These are phyloP conservation scores for Aspergillus ochraceoroseus DNA, from an alignment of 2,329 filamentous ascomycete genomes.

Conservation along the genomic window DNA sequence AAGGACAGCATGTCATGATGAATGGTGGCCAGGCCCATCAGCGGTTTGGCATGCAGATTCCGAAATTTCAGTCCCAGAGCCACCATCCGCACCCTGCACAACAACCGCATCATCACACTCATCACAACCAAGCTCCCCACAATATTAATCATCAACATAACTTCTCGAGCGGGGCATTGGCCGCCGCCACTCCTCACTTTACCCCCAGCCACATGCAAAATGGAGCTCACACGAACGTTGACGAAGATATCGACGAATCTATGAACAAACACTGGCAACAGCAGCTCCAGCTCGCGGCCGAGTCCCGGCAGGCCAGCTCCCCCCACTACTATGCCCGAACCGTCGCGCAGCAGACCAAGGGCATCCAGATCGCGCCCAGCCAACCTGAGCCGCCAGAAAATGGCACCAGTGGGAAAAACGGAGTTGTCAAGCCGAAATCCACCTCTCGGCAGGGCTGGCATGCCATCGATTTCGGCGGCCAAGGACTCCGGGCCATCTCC, in stretches of 20 bases:
- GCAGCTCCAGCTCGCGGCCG: slow-evolving; percentile 75
- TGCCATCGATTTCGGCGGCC: slow-evolving; percentile 91
- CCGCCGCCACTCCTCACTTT: slow-evolving; percentile 53
- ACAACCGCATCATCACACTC: slow-evolving; percentile 42
- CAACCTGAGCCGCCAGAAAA: slow-evolving; percentile 47
- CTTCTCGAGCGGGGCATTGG: slow-evolving; percentile 46
- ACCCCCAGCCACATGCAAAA: slow-evolving; percentile 57
- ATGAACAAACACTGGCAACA: slow-evolving; percentile 75
- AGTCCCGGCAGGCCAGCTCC: slow-evolving; percentile 64
- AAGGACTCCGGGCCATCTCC: slow-evolving; percentile 79
- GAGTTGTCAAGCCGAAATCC: slow-evolving; percentile 58
- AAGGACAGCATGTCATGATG: slow-evolving; percentile 49
- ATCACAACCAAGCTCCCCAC: slow-evolving; percentile 43
- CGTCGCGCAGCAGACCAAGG: slow-evolving; percentile 46
- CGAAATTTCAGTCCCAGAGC: slow-evolving; percentile 45
- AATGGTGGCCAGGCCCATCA: slow-evolving; percentile 48
- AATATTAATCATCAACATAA: slow-evolving; percentile 48
- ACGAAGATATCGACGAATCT: slow-evolving; percentile 55
- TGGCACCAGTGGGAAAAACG: slow-evolving; percentile 55
- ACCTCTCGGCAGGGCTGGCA: slow-evolving; percentile 73
- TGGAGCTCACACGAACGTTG: slow-evolving; percentile 52
- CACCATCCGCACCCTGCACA: slow-evolving; percentile 45
- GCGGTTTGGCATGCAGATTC: slow-evolving; percentile 48
- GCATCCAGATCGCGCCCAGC: slow-evolving; percentile 46
- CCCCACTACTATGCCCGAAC: slow-evolving; percentile 63